phyloP scores from a whole-genome alignment of 768 basidiomycete genomes.

The Nevesoporus exiguus region DNA sequence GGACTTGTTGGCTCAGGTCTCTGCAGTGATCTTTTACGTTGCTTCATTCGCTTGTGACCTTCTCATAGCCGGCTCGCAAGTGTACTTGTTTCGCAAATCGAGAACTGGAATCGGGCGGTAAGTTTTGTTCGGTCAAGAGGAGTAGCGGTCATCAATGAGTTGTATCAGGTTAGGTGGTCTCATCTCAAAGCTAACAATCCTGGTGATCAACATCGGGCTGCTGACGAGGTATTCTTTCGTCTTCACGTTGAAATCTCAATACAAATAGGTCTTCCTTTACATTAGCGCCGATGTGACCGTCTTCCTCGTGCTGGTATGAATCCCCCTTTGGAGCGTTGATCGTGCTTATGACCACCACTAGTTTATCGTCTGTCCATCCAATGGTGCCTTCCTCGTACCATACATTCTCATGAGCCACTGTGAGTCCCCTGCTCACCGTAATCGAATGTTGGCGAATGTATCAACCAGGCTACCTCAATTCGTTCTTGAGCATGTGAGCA shows the following conservation, averaged over 20 bases:
- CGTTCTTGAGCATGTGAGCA: constrained; percentile 36
- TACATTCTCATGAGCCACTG: constrained; percentile 40
- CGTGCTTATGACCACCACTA: constrained; percentile 9
- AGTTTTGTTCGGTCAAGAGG: neutral
- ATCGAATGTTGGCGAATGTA: neutral
- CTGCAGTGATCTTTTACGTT: constrained; percentile 32
- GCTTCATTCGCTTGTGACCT: constrained; percentile 34
- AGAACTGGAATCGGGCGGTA: constrained; percentile 30
- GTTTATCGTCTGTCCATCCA: constrained; percentile 36
- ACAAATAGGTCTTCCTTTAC: neutral
- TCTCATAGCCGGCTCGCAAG: constrained; percentile 34
- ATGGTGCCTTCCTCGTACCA: constrained; percentile 35
- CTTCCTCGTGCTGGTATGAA: constrained; percentile 25
- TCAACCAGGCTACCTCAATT: constrained; percentile 35
- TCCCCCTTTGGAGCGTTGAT: neutral
- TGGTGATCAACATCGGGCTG: constrained; percentile 36
- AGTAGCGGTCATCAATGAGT: neutral
- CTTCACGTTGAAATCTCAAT: neutral
- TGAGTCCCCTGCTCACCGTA: neutral
- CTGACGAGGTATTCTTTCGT: constrained; percentile 29
- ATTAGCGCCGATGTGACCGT: constrained; percentile 28
- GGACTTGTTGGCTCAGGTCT: constrained; percentile 15
- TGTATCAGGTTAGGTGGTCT: constrained; percentile 29
- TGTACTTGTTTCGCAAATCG: constrained; percentile 32
- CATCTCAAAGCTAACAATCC: constrained; percentile 31